Evolutionary conservation across 2,329 filamentous ascomycete species (phyloP), one percentile per base, ranked within the genome.

Genomic region (Aspergillus felis): DNA sequence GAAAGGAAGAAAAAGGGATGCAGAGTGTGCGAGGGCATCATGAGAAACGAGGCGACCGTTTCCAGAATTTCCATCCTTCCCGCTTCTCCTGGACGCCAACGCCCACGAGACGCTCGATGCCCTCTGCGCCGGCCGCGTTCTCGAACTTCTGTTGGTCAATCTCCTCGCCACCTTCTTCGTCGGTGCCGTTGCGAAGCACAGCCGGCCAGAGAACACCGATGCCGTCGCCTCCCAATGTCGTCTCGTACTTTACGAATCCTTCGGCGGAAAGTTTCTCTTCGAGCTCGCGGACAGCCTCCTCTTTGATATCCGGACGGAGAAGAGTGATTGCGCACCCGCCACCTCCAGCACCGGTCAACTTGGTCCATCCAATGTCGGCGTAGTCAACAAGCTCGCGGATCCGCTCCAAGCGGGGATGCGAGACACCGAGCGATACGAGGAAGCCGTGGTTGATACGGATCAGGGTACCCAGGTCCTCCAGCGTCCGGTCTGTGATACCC

Each of bases 251-350:
- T 66, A 86, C 82, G 71, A 94, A 99, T 1, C 90, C 90, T 67
- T 92, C 89, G 0, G 80, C 75, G 3, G 83, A 78, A 2, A 93
- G 83, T 60, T 86, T 84, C 42, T 79, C 70, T 64, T 93, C 85
- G 17, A 97, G 78, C 9, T 81, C 77, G 25, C 79, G 74, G 28
- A 95, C 75, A 66, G 83, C 83, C 59, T 84, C 78, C 17, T 71
- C 66, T 6, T 84, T 71, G 1, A 83, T 79, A 29, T 84, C 84
- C 0, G 90, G 89, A 62, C 88, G 89, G 51, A 99, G 80, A 3
- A 99, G 79, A 0, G 93, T 95, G 65, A 99, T 97, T 3, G 92
- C 93, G 74, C 95, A 97, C 2, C 94, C 94, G 56, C 94, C 95
- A 12, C 94, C 95, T 24, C 94, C 94, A 1, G 94, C 94, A 35